Percentiles rank a stretch among this genome's conserved stretches.
Conservation (phyloP, 768 basidiomycete species). For the Lactarius sp. region DNA sequence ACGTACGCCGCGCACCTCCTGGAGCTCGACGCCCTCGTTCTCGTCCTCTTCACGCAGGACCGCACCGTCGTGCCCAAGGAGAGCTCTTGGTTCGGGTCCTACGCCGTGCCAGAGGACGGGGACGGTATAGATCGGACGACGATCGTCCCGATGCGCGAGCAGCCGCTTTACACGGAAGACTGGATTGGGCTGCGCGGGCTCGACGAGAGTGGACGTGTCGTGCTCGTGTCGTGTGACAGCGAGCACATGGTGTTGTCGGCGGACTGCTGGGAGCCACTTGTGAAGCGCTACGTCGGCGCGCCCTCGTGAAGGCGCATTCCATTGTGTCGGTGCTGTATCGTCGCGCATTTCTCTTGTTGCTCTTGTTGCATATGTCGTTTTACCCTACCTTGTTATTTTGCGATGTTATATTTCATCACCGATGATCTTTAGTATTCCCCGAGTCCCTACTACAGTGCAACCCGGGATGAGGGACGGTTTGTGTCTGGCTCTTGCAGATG, state of each 20-base stretch:
- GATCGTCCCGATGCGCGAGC: slow-evolving; percentile 60
- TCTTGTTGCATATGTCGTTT: no score
- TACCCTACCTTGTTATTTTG: no score
- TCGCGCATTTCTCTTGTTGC: no score
- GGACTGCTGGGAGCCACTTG: slow-evolving; percentile 34
- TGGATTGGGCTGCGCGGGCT: slow-evolving; percentile 75
- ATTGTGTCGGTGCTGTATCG: no score
- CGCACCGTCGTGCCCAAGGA: slow-evolving; percentile 80
- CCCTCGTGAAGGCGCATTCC: background rate
- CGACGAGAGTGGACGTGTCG: slow-evolving; percentile 59
- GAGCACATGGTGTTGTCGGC: slow-evolving; percentile 66
- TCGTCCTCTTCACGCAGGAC: slow-evolving; percentile 70
- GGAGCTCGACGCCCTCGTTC: slow-evolving; percentile 60
- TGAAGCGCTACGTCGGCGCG: slow-evolving; percentile 31
- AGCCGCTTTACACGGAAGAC: slow-evolving; percentile 70
- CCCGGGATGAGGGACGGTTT: no score
- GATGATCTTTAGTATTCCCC: no score
- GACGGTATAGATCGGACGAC: background rate
- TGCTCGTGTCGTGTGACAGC: slow-evolving; percentile 60
- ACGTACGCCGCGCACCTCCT: slow-evolving; percentile 59
- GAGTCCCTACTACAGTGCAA: no score
- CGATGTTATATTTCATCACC: no score
- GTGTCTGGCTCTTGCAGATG: no score
- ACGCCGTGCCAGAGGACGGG: slow-evolving; percentile 40
- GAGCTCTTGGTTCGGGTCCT: slow-evolving; percentile 82